Conservation (phyloP, 495 filamentous ascomycete species). For the Talaromyces wortmannii region DNA sequence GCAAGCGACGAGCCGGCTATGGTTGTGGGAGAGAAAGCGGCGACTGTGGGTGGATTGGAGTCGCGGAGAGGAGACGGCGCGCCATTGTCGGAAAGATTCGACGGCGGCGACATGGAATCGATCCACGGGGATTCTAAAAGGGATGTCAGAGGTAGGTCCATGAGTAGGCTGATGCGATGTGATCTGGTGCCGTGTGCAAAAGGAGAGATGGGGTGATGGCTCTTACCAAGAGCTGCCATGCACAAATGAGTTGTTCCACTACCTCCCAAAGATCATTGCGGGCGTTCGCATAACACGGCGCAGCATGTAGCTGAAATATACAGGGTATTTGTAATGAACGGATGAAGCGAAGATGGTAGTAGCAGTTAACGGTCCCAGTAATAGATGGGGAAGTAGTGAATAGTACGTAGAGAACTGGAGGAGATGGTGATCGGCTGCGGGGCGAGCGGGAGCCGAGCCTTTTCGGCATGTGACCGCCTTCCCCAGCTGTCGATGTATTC, state of each 20-base stretch:
- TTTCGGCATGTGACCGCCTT: constrained; percentile 5
- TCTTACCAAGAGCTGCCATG: constrained; percentile 59
- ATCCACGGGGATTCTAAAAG: constrained; percentile 56
- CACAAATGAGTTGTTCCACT: constrained; percentile 33
- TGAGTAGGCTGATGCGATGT: neutral
- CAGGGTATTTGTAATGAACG: neutral
- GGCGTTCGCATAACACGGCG: constrained; percentile 6
- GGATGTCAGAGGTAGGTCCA: neutral
- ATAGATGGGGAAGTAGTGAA: neutral
- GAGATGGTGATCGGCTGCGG: constrained; percentile 6
- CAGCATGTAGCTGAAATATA: neutral
- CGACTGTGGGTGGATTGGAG: constrained; percentile 65
- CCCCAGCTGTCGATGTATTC: neutral
- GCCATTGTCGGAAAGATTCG: constrained; percentile 30
- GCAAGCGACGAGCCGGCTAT: constrained; percentile 61
- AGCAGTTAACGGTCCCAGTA: neutral
- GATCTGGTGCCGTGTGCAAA: neutral
- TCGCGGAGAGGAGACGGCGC: constrained; percentile 27
- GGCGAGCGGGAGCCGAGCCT: constrained; percentile 3
- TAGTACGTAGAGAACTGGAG: neutral
- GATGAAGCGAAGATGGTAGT: neutral
- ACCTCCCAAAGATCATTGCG: constrained; percentile 27
- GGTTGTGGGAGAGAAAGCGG: constrained; percentile 80
- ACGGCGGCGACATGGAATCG: constrained; percentile 48
- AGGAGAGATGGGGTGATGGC: neutral